A percentile compares a stretch with the other conserved stretches of the same genome.
These are phyloP conservation scores for Sporothrix brasiliensis DNA, from an alignment of 2,329 filamentous ascomycete genomes.

Conservation along the genomic window DNA sequence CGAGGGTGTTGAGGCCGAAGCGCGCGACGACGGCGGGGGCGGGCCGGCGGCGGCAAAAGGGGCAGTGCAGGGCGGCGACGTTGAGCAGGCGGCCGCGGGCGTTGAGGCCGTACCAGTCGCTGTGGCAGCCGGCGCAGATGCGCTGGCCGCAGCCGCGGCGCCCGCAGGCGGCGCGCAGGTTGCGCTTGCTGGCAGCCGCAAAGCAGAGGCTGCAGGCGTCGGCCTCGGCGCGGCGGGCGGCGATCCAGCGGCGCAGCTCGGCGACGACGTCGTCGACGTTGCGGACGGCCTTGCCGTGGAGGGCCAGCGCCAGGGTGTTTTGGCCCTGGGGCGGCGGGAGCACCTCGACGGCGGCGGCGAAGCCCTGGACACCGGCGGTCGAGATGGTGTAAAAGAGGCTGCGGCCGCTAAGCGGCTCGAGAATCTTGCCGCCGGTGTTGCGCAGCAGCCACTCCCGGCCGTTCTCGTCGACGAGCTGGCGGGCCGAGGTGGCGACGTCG, in stretches of 20 bases:
- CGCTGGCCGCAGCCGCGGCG: conserved; percentile 50
- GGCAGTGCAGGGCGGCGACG: conserved; percentile 52
- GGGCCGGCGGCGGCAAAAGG: conserved; percentile 54
- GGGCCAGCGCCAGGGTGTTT: conserved; percentile 38
- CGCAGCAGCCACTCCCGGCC: conserved; percentile 50
- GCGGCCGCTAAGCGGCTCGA: conserved; percentile 45
- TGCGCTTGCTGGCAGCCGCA: conserved; percentile 42
- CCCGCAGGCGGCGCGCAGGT: conserved; percentile 50
- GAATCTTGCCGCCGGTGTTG: conserved; percentile 45
- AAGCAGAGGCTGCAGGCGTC: conserved; percentile 54
- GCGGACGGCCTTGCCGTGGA: conserved; percentile 46
- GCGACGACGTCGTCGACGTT: conserved; percentile 46
- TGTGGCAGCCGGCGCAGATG: conserved; percentile 48
- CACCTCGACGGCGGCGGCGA: conserved; percentile 38
- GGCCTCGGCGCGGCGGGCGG: conserved; percentile 45
- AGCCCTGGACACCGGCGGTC: conserved; percentile 39
- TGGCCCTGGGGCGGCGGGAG: not conserved
- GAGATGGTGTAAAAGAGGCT: conserved; percentile 43
- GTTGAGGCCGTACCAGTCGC: conserved; percentile 54
- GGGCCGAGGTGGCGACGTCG: conserved; percentile 45
- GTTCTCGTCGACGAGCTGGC: conserved; percentile 48
- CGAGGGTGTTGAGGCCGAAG: conserved; percentile 45
- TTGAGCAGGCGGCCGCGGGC: conserved; percentile 50
- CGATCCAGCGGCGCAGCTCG: conserved; percentile 46
- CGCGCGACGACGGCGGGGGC: conserved; percentile 44